Base-by-base conservation (phyloP, 139 green algal genomes). In the Choricystis sp. region DNA sequence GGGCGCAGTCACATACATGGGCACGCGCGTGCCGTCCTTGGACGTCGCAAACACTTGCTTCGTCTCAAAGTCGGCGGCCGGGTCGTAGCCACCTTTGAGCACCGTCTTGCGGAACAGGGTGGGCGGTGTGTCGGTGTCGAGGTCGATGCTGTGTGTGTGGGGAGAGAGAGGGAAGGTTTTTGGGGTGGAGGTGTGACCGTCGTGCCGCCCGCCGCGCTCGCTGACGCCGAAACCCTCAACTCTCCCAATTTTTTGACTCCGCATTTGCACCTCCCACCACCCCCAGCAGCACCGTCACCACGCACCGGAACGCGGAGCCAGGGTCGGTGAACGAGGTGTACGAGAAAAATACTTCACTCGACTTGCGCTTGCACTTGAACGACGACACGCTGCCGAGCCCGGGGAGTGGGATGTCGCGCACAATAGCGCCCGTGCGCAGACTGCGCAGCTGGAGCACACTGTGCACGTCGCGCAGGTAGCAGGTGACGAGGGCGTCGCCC, bases 21-120 rank as follows among this genome's bases (percentile, higher is more conserved):
- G 88, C 2, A 96, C 70, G 24, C 27, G 29, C 14, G 83, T 91
- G 57, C 88, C 89, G 69, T 97, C 90, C 56, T 77, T 84, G 77
- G 72, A 87, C 59, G 59, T 62, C 26, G 40, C 40, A 9, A 9
- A 52, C 9, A 16, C 40, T 77, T 96, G 89, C 58, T 81, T 69
- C 2, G 80, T 90, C 26, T 77, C 74, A 63, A 89, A 94, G 57
- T 87, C 77, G 2, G 81, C 73, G 0, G 40, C 9, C 9, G 81
- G 74, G 31, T 79, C 59, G 68, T 64, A 77, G 60, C 69, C 40
- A 16, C 40, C 80, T 24, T 76, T 76, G 4, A 92, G 81, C 67
- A 83, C 48, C 16, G 81, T 84, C 57, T 82, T 70, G 2, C 83
- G 73, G 74, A 88, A 91, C 5, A 96, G 74, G 29, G 57, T 23